Percentiles rank a stretch among this genome's conserved stretches.
Conservation (phyloP, 352 stramenopile species). For the Phytophthora vignae region DNA sequence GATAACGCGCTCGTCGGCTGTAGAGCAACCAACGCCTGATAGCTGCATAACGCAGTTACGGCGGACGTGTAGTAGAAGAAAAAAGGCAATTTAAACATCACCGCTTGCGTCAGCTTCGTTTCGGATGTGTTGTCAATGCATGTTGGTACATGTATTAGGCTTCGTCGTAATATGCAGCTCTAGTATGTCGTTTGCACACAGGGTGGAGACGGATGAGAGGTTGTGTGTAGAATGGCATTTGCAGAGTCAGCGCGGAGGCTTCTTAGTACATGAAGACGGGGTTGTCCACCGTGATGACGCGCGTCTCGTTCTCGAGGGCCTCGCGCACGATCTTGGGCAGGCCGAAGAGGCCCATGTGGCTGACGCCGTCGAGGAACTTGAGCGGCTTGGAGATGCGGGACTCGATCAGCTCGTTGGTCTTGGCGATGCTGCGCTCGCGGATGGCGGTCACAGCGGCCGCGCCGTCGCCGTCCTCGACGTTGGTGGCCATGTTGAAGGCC, state of each 20-base stretch:
- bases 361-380: constrained; percentile 93
- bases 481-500: constrained; percentile 94
- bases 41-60: constrained; percentile 10
- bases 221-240: constrained; percentile 39
- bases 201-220: constrained; percentile 27
- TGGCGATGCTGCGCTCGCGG: constrained; percentile 60
- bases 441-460: constrained; percentile 56
- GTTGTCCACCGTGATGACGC: constrained; percentile 96
- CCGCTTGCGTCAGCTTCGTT: too few relatives aligned
- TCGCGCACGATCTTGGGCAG: constrained; percentile 93
- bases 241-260: constrained; percentile 32
- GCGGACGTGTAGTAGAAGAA: constrained; percentile 24
- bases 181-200: constrained; percentile 40
- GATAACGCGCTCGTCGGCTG: constrained; percentile 7
- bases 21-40: constrained; percentile 17
- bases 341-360: constrained; percentile 91
- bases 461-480: constrained; percentile 64
- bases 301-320: constrained; percentile 85
- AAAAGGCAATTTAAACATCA: constrained; percentile 2
- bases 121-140: constrained; percentile 2
- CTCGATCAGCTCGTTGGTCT: constrained; percentile 74
- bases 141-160: constrained; percentile 27
- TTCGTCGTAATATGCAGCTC: constrained; percentile 25
- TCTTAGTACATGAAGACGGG: constrained; percentile 97
- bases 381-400: constrained; percentile 68